Conservation (phyloP, 2,329 filamentous ascomycete species). For the Microcyclosporella mali region DNA sequence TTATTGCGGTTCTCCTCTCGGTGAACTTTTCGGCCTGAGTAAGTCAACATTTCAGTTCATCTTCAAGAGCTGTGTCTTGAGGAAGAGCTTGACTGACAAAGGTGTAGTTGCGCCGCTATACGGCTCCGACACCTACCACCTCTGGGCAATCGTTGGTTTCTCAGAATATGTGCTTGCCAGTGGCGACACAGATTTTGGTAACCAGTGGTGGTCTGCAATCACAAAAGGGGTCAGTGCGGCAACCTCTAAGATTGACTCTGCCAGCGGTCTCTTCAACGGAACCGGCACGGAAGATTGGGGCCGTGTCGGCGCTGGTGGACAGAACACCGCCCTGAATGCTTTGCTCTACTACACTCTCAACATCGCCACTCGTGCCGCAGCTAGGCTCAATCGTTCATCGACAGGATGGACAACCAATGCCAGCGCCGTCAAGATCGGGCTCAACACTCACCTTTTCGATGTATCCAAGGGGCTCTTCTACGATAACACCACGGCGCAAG, state of each 20-base stretch:
- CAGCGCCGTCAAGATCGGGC: conserved; percentile 45
- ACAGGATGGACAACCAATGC: conserved; percentile 31
- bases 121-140: conserved; percentile 50
- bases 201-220: neutral
- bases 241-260: conserved; percentile 40
- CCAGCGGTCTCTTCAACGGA: conserved; percentile 39
- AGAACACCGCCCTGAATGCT: conserved; percentile 41
- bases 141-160: conserved; percentile 42
- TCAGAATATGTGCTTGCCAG: conserved; percentile 36
- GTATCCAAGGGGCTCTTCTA: conserved; percentile 26
- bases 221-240: conserved; percentile 17
- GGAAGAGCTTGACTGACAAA: neutral
- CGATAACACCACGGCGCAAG: conserved; percentile 24
- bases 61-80: neutral
- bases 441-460: conserved; percentile 34
- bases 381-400: conserved; percentile 9
- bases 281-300: conserved; percentile 41
- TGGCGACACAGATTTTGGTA: conserved; percentile 36
- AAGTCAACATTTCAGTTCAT: neutral
- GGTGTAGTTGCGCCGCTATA: conserved; percentile 12
- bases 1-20: conserved; percentile 22
- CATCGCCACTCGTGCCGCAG: too few relatives aligned
- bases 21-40: conserved; percentile 4
- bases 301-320: conserved; percentile 44
- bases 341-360: conserved; percentile 47